Evolutionary conservation across 306 rosid species (phyloP).

Genomic region (Cucurbita moschata): DNA sequence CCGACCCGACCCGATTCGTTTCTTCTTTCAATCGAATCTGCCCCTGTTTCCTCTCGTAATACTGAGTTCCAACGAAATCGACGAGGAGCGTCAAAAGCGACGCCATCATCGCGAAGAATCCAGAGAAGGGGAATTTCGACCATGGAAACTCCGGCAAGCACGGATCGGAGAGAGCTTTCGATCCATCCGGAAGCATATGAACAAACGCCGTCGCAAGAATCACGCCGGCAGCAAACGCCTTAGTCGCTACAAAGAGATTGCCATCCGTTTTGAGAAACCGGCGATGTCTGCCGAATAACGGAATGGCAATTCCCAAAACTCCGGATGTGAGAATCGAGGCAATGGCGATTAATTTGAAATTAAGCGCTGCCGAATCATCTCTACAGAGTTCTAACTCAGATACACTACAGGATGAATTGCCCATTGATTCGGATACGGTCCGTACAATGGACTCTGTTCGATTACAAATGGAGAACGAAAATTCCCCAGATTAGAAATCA

Average conservation of each 20-base stretch:
- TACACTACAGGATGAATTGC: conserved; percentile 30
- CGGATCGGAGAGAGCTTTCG: conserved; percentile 32
- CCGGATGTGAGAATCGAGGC: conserved; percentile 61
- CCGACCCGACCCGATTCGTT: conserved; percentile 25
- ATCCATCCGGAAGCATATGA: conserved; percentile 66
- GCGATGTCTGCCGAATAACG: conserved; percentile 42
- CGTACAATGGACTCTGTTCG: conserved; percentile 22
- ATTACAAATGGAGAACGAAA: background rate
- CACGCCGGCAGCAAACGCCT: conserved; percentile 93
- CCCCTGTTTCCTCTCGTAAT: conserved; percentile 70
- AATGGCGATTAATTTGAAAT: conserved; percentile 55
- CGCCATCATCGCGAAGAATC: conserved; percentile 84
- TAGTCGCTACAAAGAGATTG: conserved; percentile 51
- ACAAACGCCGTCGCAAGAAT: conserved; percentile 90
- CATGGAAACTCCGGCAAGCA: conserved; percentile 68
- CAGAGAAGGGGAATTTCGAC: conserved; percentile 73
- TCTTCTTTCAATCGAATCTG: conserved; percentile 19
- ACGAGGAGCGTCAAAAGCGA: conserved; percentile 67
- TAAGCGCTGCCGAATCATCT: conserved; percentile 49
- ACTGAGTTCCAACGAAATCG: conserved; percentile 82
- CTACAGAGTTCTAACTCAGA: conserved; percentile 38
- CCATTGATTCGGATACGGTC: conserved; percentile 35
- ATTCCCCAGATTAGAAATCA: background rate
- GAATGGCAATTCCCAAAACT: conserved; percentile 59
- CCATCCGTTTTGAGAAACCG: conserved; percentile 60